Conservation (phyloP, 2,329 filamentous ascomycete species). For the Neonectria ditissima region DNA sequence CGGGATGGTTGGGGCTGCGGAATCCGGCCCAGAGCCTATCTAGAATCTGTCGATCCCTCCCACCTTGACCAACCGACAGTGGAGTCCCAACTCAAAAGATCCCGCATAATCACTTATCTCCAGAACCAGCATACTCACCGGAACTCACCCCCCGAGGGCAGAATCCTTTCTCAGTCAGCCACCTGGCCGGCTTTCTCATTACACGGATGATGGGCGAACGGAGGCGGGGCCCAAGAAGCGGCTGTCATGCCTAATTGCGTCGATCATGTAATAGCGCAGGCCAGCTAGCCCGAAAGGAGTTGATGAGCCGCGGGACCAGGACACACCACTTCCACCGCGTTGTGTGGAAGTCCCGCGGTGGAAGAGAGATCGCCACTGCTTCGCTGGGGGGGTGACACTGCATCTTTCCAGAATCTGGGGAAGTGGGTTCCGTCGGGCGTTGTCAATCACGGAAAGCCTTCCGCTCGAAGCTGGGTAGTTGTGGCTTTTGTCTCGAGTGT, state of each 20-base stretch:
- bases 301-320: constrained; percentile 13
- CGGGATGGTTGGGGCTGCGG: constrained; percentile 12
- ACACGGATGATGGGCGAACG: not conserved
- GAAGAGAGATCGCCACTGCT: constrained; percentile 7
- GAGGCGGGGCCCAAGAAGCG: not conserved
- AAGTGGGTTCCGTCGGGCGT: constrained; percentile 8
- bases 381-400: constrained; percentile 1
- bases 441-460: constrained; percentile 13
- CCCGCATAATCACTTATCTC: constrained; percentile 22
- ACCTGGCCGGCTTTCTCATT: not conserved
- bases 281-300: constrained; percentile 1
- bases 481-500: not conserved
- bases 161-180: not conserved
- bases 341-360: not conserved
- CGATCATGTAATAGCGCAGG: constrained; percentile 12
- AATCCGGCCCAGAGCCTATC: constrained; percentile 25
- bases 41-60: constrained; percentile 27
- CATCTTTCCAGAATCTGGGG: constrained; percentile 6
- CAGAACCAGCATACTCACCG: not conserved
- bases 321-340: not conserved
- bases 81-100: constrained; percentile 25
- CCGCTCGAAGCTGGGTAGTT: constrained; percentile 1
- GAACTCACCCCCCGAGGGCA: not conserved
- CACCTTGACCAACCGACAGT: constrained; percentile 21
- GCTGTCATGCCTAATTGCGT: not conserved